Percentiles rank a stretch among this genome's conserved stretches.
phyloP scores from a whole-genome alignment of 2,329 filamentous ascomycete species.

The Bipolaris gigantea region DNA sequence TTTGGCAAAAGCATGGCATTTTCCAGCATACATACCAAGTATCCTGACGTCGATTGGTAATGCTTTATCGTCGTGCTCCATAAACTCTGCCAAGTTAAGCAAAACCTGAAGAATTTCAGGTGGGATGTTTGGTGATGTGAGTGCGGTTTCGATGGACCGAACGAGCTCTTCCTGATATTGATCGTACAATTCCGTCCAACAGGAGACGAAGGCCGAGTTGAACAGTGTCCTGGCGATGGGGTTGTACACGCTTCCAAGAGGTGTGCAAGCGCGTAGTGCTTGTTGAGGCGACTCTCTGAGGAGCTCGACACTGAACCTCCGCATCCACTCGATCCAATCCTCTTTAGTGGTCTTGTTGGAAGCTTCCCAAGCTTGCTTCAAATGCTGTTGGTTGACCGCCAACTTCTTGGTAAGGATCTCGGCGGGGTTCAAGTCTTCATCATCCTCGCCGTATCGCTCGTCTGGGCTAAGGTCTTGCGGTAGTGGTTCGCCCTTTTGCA shows the following conservation, averaged over 20 bases:
- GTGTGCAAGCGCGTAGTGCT: constrained; percentile 88
- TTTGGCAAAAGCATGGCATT: constrained; percentile 97
- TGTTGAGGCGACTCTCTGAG: constrained; percentile 96
- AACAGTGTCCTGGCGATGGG: constrained; percentile 92
- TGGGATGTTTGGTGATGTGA: constrained; percentile 93
- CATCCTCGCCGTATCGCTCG: constrained; percentile 73
- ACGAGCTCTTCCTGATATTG: constrained; percentile 97
- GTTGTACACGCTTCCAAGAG: constrained; percentile 85
- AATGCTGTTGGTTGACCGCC: constrained; percentile 94
- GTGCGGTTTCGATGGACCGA: constrained; percentile 89
- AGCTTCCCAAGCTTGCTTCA: constrained; percentile 97
- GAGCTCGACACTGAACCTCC: constrained; percentile 91
- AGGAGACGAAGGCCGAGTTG: constrained; percentile 98
- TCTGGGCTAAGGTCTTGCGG: constrained; percentile 92
- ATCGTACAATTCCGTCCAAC: constrained; percentile 97
- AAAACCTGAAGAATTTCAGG: constrained; percentile 93
- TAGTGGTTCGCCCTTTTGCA: constrained; percentile 92
- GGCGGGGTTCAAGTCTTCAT: constrained; percentile 78
- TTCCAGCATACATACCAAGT: constrained; percentile 89
- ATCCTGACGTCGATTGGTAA: constrained; percentile 96
- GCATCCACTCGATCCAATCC: constrained; percentile 99
- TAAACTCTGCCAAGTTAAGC: constrained; percentile 96
- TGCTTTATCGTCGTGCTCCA: constrained; percentile 99
- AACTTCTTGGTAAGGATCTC: constrained; percentile 92
- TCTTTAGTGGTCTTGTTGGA: constrained; percentile 96